Conservation (phyloP, 192 early-diverging fungal species). For the Allomyces macrogynus region DNA sequence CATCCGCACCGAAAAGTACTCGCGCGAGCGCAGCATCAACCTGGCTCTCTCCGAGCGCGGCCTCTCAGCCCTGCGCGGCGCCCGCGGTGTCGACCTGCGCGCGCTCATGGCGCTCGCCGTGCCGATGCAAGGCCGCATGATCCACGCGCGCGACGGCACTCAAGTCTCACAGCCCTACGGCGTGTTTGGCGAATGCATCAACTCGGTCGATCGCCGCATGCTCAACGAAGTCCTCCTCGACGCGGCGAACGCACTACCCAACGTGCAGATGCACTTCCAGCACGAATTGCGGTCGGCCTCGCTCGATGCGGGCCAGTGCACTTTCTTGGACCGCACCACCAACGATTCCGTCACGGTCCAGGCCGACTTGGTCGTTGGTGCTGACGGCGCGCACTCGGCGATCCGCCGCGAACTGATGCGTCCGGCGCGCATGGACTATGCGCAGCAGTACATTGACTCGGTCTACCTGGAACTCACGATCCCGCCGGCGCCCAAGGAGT, state of each 20-base stretch:
- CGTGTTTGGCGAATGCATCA: conserved; percentile 74
- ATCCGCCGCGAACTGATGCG: conserved; percentile 67
- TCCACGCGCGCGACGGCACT: conserved; percentile 51
- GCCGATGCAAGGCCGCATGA: conserved; percentile 85
- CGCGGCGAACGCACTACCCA: conserved; percentile 37
- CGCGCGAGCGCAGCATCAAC: conserved; percentile 65
- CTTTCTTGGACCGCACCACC: conserved; percentile 15
- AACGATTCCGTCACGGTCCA: conserved; percentile 18
- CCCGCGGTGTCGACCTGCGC: conserved; percentile 43
- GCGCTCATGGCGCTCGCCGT: conserved; percentile 45
- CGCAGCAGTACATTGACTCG: conserved; percentile 76
- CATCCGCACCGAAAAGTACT: conserved; percentile 11
- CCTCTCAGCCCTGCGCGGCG: conserved; percentile 51
- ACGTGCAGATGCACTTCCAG: conserved; percentile 58
- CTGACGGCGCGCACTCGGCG: conserved; percentile 69
- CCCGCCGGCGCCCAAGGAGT: conserved; percentile 36
- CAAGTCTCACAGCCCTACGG: conserved; percentile 69
- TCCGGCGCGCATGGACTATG: conserved; percentile 51
- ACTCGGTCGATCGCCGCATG: conserved; percentile 70
- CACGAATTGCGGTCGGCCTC: conserved; percentile 45
- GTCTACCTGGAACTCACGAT: conserved; percentile 84
- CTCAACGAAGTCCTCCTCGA: conserved; percentile 66
- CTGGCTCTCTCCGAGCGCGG: conserved; percentile 77
- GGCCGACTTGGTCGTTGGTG: conserved; percentile 67
- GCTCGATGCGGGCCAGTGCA: conserved; percentile 40